Percentiles rank a stretch among this genome's conserved stretches.
Conservation (phyloP, 2,329 filamentous ascomycete genomes). For the Gaeumannomyces sp. region DNA sequence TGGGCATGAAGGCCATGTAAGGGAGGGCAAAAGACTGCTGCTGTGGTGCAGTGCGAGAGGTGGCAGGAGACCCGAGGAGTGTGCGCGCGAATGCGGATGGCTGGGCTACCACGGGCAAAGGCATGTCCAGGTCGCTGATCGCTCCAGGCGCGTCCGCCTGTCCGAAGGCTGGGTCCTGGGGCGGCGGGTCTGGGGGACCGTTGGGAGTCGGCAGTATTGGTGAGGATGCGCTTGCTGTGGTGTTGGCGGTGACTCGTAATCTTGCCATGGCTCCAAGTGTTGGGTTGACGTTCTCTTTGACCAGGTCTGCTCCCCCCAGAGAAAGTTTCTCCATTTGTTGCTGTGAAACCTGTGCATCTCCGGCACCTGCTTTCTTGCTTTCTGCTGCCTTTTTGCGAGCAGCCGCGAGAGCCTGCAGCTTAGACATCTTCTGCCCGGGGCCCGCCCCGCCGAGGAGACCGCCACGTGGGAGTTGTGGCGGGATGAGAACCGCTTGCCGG, state of each 20-base stretch:
- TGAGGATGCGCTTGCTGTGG: constrained; percentile 11
- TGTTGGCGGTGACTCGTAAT: constrained; percentile 16
- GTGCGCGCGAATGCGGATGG: constrained; percentile 54
- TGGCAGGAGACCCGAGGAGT: constrained; percentile 38
- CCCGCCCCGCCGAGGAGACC: constrained; percentile 74
- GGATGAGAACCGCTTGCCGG: constrained; percentile 59
- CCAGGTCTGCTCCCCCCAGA: constrained; percentile 17
- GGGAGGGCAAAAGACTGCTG: constrained; percentile 37
- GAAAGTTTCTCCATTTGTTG: constrained; percentile 18
- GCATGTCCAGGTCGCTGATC: neutral
- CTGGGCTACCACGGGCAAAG: constrained; percentile 17
- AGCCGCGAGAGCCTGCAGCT: constrained; percentile 83
- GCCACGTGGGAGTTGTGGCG: constrained; percentile 47
- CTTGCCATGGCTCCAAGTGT: constrained; percentile 17
- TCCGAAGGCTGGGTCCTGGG: neutral
- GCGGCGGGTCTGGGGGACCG: neutral
- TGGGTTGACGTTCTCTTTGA: constrained; percentile 15
- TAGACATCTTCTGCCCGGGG: constrained; percentile 67
- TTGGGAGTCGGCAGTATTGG: neutral
- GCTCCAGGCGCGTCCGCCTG: neutral
- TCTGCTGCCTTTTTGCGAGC: constrained; percentile 74
- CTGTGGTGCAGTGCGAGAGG: constrained; percentile 17
- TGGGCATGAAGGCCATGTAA: constrained; percentile 42
- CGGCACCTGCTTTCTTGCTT: constrained; percentile 30
- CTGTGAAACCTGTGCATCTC: constrained; percentile 18